Conservation (phyloP, 2,329 filamentous ascomycete species). For the Penicillium sp. region DNA sequence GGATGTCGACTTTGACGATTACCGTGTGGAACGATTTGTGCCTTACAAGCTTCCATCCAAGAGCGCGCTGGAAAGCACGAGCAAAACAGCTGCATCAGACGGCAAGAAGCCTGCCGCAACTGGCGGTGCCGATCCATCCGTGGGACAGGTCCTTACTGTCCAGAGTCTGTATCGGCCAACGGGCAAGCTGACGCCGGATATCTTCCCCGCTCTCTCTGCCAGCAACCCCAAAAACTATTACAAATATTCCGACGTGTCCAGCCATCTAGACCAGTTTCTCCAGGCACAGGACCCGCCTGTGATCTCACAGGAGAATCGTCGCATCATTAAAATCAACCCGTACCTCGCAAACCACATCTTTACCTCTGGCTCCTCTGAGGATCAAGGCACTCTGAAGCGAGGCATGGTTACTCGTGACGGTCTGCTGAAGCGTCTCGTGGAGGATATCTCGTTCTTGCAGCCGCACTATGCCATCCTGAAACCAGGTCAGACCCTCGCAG, state of each 20-base stretch:
- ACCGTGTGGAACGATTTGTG: conserved; percentile 53
- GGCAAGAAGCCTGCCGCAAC: conserved; percentile 28
- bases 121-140: conserved; percentile 39
- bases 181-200: conserved; percentile 55
- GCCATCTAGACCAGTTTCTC: conserved; percentile 57
- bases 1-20: conserved; percentile 63
- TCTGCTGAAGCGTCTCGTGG: conserved; percentile 58
- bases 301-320: conserved; percentile 57
- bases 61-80: conserved; percentile 46
- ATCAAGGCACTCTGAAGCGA: conserved; percentile 57
- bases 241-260: conserved; percentile 58
- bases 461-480: conserved; percentile 58
- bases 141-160: conserved; percentile 46
- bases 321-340: conserved; percentile 61
- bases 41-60: conserved; percentile 63
- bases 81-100: conserved; percentile 30
- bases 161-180: conserved; percentile 57
- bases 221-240: conserved; percentile 56
- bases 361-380: conserved; percentile 51
- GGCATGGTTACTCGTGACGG: conserved; percentile 59
- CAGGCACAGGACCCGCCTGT: conserved; percentile 54
- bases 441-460: conserved; percentile 48
- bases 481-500: conserved; percentile 36
- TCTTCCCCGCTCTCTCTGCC: conserved; percentile 48
- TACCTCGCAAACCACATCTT: conserved; percentile 63